Base-by-base conservation (phyloP, 2,329 filamentous ascomycete species). In the Colletotrichum falcatum region DNA sequence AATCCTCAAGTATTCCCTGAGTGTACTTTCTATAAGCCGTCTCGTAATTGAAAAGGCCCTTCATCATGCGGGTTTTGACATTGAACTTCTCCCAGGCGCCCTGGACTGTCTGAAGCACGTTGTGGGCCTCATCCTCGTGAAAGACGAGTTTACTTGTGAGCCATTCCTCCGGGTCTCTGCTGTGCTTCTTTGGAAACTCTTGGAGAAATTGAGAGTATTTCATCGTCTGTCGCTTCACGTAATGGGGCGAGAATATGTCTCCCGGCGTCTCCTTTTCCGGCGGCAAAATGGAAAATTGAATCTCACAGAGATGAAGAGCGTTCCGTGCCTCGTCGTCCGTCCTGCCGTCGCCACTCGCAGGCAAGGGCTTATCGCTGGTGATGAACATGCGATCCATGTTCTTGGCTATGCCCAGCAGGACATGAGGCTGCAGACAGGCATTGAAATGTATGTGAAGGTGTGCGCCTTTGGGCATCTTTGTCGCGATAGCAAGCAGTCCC, bases 401-500 rank as follows among this genome's bases (percentile, higher is more conserved):
- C 82, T 83, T 87, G 73, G 82, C 88, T 74, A 83, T 83, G 30
- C 82, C 79, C 16, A 94, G 82, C 26, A 94, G 82, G 6, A 89
- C 84, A 2, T 83, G 78, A 12, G 91, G 90, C 18, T 84, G 82
- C 5, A 94, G 82, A 71, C 91, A 92, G n/a, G 92, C 87, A 77
- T 94, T 94, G 83, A 93, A 94, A 78, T 94, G 92, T 30, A 94
- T 87, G 78, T 94, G 92, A 30, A 94, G 82, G 76, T 94, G 90
- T 0, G 87, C 87, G 2, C 91, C 92, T 78, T 94, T 94, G 51
- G 92, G 92, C 83, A 92, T 87, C 66, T 78, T 76, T 39, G 81
- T 81, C 7, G 89, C 87, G 33, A 91, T 84, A 35, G 82, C 74
- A 74, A 90, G 88, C 18, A 94, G 76, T 53, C 81, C 79, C 11